Percentiles rank a stretch among this genome's conserved stretches.
Evolutionary conservation across 139 green algal genomes (phyloP).

Genomic region (Chlorella ohadii): DNA sequence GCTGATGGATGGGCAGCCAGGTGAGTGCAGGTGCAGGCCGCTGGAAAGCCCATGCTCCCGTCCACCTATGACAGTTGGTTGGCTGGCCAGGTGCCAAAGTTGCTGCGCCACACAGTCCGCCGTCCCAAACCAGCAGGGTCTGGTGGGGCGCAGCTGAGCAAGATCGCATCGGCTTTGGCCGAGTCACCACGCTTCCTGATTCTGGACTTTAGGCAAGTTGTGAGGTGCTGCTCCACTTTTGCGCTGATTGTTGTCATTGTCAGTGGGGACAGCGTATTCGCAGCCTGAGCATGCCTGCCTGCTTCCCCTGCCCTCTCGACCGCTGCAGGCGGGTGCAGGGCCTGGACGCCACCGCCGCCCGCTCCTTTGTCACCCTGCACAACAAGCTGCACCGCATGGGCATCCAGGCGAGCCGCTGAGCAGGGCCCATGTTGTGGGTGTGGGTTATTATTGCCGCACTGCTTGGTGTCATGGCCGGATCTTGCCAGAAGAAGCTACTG

Average conservation of each 20-base stretch:
- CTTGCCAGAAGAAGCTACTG: too few relatives aligned
- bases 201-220: constrained; percentile 65
- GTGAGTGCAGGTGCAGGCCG: background rate
- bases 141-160: background rate
- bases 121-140: background rate
- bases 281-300: too few relatives aligned
- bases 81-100: background rate
- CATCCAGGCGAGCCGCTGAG: constrained; percentile 35
- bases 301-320: too few relatives aligned
- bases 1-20: background rate
- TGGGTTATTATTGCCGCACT: too few relatives aligned
- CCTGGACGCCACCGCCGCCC: constrained; percentile 79
- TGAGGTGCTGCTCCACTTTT: too few relatives aligned
- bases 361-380: constrained; percentile 72
- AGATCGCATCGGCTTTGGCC: constrained; percentile 18
- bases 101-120: background rate
- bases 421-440: too few relatives aligned
- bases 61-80: too few relatives aligned
- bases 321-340: constrained; percentile 67
- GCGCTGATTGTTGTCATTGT: too few relatives aligned
- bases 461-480: too few relatives aligned
- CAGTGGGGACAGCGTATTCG: too few relatives aligned
- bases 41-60: too few relatives aligned
- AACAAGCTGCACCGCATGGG: constrained; percentile 47
- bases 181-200: constrained; percentile 62